Conservation (phyloP, 805 yeast genomes). For the Schwanniomyces yamadae region DNA sequence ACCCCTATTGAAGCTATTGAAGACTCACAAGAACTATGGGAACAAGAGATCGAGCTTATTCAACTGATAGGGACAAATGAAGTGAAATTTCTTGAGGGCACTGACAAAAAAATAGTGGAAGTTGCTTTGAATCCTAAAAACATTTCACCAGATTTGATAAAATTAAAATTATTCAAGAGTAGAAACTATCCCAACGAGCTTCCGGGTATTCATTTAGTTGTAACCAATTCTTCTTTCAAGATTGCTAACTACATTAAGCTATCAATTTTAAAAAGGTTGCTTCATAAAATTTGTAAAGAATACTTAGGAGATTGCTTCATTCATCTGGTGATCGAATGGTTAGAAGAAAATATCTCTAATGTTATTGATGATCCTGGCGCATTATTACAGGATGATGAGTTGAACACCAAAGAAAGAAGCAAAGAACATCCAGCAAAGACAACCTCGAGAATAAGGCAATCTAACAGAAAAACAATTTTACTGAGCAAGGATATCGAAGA, state of each 20-base stretch:
- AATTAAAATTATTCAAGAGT: constrained; percentile 26
- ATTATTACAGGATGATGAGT: constrained; percentile 26
- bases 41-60: constrained; percentile 71
- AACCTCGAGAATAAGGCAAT: no score
- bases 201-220: constrained; percentile 63
- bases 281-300: constrained; percentile 41
- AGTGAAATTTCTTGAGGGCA: constrained; percentile 15
- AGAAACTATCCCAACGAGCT: constrained; percentile 59
- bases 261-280: constrained; percentile 50
- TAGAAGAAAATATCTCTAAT: constrained; percentile 57
- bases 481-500: constrained; percentile 5
- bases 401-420: not conserved
- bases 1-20: constrained; percentile 15
- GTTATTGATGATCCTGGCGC: constrained; percentile 77
- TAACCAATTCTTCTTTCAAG: constrained; percentile 41
- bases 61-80: constrained; percentile 46
- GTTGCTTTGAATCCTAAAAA: constrained; percentile 18
- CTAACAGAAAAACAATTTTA: not conserved
- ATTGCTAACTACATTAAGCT: constrained; percentile 70
- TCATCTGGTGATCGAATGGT: constrained; percentile 72
- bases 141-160: constrained; percentile 15
- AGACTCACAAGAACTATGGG: constrained; percentile 56
- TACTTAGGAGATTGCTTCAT: constrained; percentile 70
- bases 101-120: constrained; percentile 30
- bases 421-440: not conserved